Base-by-base conservation (phyloP, 305 asterid genomes). In the Plantago coronopus region DNA sequence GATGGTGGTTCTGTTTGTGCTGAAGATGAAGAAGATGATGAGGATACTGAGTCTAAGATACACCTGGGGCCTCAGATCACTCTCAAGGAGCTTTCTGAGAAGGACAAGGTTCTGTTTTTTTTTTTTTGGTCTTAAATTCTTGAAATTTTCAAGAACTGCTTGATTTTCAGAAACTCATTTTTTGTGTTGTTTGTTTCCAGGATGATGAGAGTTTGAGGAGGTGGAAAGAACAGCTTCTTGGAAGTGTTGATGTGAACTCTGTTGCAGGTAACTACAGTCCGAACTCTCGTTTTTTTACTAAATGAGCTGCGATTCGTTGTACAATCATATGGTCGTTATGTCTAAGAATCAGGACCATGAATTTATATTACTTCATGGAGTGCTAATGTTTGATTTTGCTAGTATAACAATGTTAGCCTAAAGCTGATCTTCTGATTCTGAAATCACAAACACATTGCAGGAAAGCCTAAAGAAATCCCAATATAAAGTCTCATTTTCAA, bases 191-290 rank as follows among this genome's bases (percentile, higher is more conserved):
- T 22, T 47, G 12, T 59, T 54, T 38, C 16, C 67, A 89, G 97
- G 97, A 87, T 75, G 97, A 89, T 74, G 97, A 89, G 88, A 89
- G 97, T 66, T 79, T 87, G 81, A 82, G 96, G 70, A 87, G 94
- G 77, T 90, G 97, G 95, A 87, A 90, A 80, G 94, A 87, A 37
- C 97, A 90, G 40, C 97, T 90, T 70, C 91, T 90, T 57, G 97
- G 96, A 59, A 81, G 88, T 59, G 95, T 89, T 62, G 97, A 89
- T 66, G 73, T 90, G n/a, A 73, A 79, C 55, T 64, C 96, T 65
- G 97, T 82, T 76, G 96, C 88, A 81, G 97, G 97, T 90, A 80
- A 60, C 19, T 12, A 1, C 42, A 43, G 51, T 61, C 5, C 45
- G 44, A 12, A 19, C 20, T 12, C 21, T n/a, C n/a, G n/a, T n/a